Base-by-base conservation (phyloP, 2,329 filamentous ascomycete genomes). In the Chaetomium sp. region DNA sequence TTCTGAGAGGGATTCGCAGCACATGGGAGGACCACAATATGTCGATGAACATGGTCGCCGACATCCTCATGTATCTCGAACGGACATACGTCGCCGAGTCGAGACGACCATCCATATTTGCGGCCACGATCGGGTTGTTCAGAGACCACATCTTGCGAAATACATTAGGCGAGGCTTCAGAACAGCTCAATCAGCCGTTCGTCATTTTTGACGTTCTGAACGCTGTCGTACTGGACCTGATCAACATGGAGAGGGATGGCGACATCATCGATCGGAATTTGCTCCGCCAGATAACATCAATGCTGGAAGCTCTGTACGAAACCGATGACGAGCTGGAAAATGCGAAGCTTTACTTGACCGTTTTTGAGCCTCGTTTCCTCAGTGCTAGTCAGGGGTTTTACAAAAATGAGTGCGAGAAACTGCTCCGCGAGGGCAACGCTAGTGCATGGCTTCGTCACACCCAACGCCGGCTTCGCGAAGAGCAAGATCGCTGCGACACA, bases 11-110 rank as follows among this genome's bases (percentile, higher is more conserved):
- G 0, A 71, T 97, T 11, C 87, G 87, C 63, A 79, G 85, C 56
- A 84, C 86, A 2, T 99, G 91, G 90, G 84, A 91, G 58, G 88
- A 95, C 60, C 91, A 99, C 68, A 89, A 91, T 68, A 82, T 88
- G 55, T 91, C 88, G 45, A 96, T 96, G 89, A 91, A 90, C 67
- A 97, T 97, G 92, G 86, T 90, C 50, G 91, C 91, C 4, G 94
- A 97, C 70, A 90, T 97, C 36, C 78, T 97, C 51, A 96, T 97
- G 91, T 96, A 96, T 68, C 89, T 99, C 78, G 92, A 99, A 68
- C 87, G 91, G 49, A 86, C 91, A 34, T 91, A 88, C 66, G 87
- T 84, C 49, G 77, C 84, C 38, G 90, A 95, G 60, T 66, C 72
- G 5, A 81, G 85, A 57, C 79, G 83, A 5, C 86, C 89, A 0